Base-by-base conservation (phyloP, 345 rosid genomes). In the Toxicodendron radicans region DNA sequence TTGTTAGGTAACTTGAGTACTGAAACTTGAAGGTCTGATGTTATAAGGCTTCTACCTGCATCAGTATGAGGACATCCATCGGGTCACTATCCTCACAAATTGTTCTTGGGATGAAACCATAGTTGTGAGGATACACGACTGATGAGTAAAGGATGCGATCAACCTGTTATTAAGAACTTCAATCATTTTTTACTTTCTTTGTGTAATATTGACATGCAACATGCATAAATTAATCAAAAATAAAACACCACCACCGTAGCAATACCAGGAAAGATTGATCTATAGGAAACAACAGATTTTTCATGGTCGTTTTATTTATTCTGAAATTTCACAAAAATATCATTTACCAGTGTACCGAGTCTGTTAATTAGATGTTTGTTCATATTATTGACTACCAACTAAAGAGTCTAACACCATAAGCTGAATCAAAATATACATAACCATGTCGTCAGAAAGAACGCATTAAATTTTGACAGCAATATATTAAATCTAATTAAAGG, bases 41-140 rank as follows among this genome's bases (percentile, higher is more conserved):
- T 58, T 64, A 20, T n/a, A 70, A 65, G 52, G 72, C n/a, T 17
- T 53, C 16, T 79, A 91, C 99, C 98, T 95, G 99, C 99, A 95
- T 95, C 77, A 95, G 88, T 73, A 95, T 73, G 78, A 95, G 87
- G 66, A 95, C 99, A 82, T 95, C 98, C 83, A 95, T 91, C 21
- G 99, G 99, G 79, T 95, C 99, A 77, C 94, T 90, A 78, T 95
- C 99, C 80, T 95, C 99, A 74, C 99, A 95, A 52, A 95, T 71
- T 64, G 99, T 95, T 64, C 99, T 86, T 0, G 99, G 99, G 45
- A 95, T 95, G 81, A 95, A 95, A 64, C 99, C 99, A 79, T 95
- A 95, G 85, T 95, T 95, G 87, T 95, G 99, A 0, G 99, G 99
- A 87, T 95, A 95, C 80, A 95, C 99, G 79, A 95, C 97, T 24